A percentile compares a stretch with the other conserved stretches of the same genome.
Conservation (phyloP, 1,284 basidiomycete genomes). For the Cutaneotrichosporon sp. region DNA sequence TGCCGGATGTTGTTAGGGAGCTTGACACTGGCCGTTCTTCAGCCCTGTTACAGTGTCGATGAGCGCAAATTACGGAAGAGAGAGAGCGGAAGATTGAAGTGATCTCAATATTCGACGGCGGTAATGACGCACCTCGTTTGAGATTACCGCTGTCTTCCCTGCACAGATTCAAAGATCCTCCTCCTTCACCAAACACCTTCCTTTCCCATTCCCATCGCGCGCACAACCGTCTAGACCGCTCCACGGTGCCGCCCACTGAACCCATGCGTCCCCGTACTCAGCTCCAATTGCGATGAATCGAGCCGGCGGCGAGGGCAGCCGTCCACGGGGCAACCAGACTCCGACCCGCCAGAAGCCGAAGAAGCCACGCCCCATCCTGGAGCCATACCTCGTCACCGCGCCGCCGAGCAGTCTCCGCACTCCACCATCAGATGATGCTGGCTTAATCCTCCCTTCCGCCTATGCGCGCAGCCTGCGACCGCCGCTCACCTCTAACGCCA, state of each 20-base stretch:
- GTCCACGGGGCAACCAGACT: background rate
- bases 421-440: background rate
- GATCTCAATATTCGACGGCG: too few relatives aligned
- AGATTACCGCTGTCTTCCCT: too few relatives aligned
- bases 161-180: too few relatives aligned
- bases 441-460: constrained; percentile 32
- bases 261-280: background rate
- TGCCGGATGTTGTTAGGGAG: background rate
- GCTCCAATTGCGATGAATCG: background rate
- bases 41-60: too few relatives aligned
- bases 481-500: constrained; percentile 19
- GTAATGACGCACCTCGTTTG: too few relatives aligned
- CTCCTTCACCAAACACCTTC: background rate
- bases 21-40: background rate
- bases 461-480: constrained; percentile 32
- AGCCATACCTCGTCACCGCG: constrained; percentile 46
- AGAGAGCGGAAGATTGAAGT: too few relatives aligned
- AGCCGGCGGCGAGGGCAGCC: background rate
- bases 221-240: background rate
- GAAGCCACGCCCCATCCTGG: constrained; percentile 33
- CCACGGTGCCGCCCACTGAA: background rate
- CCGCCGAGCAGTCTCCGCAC: constrained; percentile 31
- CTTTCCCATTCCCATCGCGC: background rate
- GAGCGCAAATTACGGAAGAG: too few relatives aligned
- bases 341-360: constrained; percentile 25